These are phyloP conservation scores for Psilocybe subaeruginosa DNA, from an alignment of 768 basidiomycete species.

Conservation along the genomic window DNA sequence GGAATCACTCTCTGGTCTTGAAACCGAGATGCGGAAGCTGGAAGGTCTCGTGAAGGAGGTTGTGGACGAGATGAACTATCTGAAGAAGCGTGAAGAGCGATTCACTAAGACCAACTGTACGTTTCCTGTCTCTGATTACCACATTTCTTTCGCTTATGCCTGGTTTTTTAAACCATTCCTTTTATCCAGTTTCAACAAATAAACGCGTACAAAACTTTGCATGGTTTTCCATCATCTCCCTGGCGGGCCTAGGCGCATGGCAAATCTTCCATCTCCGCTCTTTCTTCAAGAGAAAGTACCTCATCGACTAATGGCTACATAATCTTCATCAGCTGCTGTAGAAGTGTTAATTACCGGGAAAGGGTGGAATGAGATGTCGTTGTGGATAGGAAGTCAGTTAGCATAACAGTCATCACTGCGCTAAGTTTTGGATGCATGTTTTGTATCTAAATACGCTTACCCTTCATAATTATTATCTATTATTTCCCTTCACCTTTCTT, in stretches of 20 bases:
- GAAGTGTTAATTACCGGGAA: not conserved
- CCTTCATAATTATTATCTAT: slow-evolving; percentile 12
- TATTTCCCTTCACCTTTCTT: not conserved
- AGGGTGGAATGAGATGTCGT: not conserved
- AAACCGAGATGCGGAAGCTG: slow-evolving; percentile 98
- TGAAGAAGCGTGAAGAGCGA: slow-evolving; percentile 86
- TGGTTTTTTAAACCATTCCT: not conserved
- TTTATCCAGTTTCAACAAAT: slow-evolving; percentile 81
- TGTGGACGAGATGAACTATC: slow-evolving; percentile 89
- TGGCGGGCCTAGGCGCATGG: slow-evolving; percentile 86
- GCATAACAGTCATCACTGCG: not conserved
- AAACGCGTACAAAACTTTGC: slow-evolving; percentile 90
- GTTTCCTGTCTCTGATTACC: slow-evolving; percentile 21
- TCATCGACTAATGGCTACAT: slow-evolving; percentile 65
- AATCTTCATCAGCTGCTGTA: not conserved
- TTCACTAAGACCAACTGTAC: slow-evolving; percentile 90
- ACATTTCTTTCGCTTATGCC: slow-evolving; percentile 4
- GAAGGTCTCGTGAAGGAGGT: slow-evolving; percentile 96
- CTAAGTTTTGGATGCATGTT: slow-evolving; percentile 14
- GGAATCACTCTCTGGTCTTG: slow-evolving; percentile 92
- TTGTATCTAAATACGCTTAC: slow-evolving; percentile 16
- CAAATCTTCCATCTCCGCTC: slow-evolving; percentile 93
- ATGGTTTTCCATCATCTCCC: slow-evolving; percentile 81
- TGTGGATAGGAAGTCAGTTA: not conserved
- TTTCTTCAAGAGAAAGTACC: slow-evolving; percentile 96